These are phyloP conservation scores for Eimeria praecox DNA, from an alignment of 169 alveolate species.

Conservation along the genomic window DNA sequence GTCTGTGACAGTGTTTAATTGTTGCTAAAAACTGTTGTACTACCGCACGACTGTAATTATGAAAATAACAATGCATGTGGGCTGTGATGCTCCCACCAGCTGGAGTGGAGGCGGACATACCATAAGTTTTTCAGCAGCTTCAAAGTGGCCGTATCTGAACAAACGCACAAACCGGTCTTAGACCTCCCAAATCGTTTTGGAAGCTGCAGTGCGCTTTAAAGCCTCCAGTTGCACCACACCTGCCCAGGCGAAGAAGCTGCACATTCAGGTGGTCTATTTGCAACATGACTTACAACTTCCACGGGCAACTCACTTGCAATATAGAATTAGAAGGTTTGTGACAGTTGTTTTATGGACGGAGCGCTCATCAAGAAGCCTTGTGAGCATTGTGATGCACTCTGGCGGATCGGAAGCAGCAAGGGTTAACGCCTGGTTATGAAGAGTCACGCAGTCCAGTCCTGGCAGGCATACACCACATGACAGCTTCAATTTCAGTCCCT, in stretches of 20 bases:
- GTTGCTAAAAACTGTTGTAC: neutral
- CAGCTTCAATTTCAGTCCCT: neutral
- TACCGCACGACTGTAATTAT: neutral
- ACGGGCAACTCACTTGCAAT: conserved; percentile 45
- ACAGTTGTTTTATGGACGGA: neutral
- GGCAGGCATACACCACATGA: neutral
- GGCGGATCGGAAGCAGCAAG: conserved; percentile 48
- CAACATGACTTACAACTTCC: too few species aligned
- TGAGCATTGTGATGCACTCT: conserved; percentile 4
- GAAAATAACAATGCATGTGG: neutral
- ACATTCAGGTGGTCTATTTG: neutral
- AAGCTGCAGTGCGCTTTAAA: neutral
- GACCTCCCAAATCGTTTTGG: neutral
- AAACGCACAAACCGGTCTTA: neutral
- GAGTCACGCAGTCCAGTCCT: conserved; percentile 60
- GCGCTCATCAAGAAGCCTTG: conserved; percentile 22
- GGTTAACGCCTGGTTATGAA: conserved; percentile 46
- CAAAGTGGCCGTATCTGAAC: conserved; percentile 32
- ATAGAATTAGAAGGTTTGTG: conserved; percentile 27
- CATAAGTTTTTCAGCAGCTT: conserved; percentile 29
- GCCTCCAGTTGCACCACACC: neutral
- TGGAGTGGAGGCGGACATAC: neutral
- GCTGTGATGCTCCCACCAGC: neutral
- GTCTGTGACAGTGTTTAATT: neutral
- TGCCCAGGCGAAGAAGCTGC: neutral